A percentile compares a stretch with the other conserved stretches of the same genome.
Conservation (phyloP, 768 basidiomycete genomes). For the Termitomyces sp. region DNA sequence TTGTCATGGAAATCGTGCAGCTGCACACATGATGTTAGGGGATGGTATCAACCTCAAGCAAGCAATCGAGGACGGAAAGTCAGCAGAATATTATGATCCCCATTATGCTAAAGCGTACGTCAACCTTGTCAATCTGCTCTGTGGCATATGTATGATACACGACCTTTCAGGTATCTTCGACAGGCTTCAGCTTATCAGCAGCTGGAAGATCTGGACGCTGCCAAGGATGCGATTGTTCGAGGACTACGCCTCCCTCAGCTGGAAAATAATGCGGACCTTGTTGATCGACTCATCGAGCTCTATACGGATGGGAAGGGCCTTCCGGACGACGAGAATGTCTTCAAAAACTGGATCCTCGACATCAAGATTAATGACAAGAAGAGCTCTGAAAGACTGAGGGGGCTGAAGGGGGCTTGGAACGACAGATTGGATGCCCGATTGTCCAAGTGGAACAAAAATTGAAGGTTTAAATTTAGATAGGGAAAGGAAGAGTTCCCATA, state of each 20-base stretch:
- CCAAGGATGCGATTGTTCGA: slow-evolving; percentile 25
- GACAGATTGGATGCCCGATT: slow-evolving; percentile 20
- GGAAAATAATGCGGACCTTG: slow-evolving; percentile 24
- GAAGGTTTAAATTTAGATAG: too few species aligned
- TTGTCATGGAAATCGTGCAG: slow-evolving; percentile 33
- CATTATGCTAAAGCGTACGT: slow-evolving; percentile 33
- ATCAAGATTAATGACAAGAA: slow-evolving; percentile 18
- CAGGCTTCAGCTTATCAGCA: slow-evolving; percentile 28
- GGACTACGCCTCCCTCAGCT: slow-evolving; percentile 26
- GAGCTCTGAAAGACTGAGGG: neutral
- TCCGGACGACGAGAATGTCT: slow-evolving; percentile 22
- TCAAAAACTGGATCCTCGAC: slow-evolving; percentile 24
- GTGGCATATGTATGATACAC: neutral
- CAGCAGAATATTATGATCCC: slow-evolving; percentile 24
- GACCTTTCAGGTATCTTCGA: slow-evolving; percentile 27
- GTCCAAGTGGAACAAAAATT: slow-evolving; percentile 13
- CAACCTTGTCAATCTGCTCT: neutral
- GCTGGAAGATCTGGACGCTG: slow-evolving; percentile 21
- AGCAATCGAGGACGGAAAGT: slow-evolving; percentile 32
- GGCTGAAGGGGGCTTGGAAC: neutral
- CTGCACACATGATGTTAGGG: slow-evolving; percentile 23
- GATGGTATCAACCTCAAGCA: slow-evolving; percentile 23
- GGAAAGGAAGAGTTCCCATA: neutral
- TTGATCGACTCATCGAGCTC: slow-evolving; percentile 25
- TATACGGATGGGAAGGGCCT: slow-evolving; percentile 25